Base-by-base conservation (phyloP, 192 early-diverging fungal genomes). In the Umbelopsis sp. region DNA sequence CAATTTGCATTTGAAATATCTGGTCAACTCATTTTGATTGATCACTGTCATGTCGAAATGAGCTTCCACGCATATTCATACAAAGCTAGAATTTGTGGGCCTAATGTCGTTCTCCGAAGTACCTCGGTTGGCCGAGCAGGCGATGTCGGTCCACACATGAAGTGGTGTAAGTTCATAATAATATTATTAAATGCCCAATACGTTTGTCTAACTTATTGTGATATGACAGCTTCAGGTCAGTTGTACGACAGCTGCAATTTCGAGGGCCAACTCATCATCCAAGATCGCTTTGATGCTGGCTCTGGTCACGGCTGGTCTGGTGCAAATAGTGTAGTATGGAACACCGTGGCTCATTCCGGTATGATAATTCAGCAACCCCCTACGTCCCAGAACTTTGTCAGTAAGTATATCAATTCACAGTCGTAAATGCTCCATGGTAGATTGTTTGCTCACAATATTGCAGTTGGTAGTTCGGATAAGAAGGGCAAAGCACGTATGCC, bases 1-100 rank as follows among this genome's bases (percentile, higher is more conserved):
- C 83, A 85, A 52, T 85, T 79, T n/a, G 80, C 78, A 1, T 85
- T 82, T 65, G 80, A 85, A 47, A 77, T 85, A 22, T 80, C 80
- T 3, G 83, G 83, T 0, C 83, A 85, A 49, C 25, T 80, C 16
- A 51, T 78, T 5, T 68, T 85, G 41, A 71, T 85, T 66, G 68
- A 73, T 9, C 71, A 73, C 52, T 77, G 78, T 12, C 76, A 80
- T 59, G 77, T 74, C 10, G 78, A 81, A 45, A 71, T 77, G 1
- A 80, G 76, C 11, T 82, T 80, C 72, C 83, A 85, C 29, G 77
- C 80, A 7, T 82, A 77, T 62, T 72, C 77, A 44, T 75, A 78
- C 53, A 85, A 80, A 32, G 80, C 53, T 24, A 69, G 81, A 51
- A 72, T 85, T 25, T 67, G 74, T 66, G 83, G 83, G 1, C 83